A percentile compares a stretch with the other conserved stretches of the same genome.
Conservation (phyloP, 2,329 filamentous ascomycete species). For the Pseudohalonectria lignicola region DNA sequence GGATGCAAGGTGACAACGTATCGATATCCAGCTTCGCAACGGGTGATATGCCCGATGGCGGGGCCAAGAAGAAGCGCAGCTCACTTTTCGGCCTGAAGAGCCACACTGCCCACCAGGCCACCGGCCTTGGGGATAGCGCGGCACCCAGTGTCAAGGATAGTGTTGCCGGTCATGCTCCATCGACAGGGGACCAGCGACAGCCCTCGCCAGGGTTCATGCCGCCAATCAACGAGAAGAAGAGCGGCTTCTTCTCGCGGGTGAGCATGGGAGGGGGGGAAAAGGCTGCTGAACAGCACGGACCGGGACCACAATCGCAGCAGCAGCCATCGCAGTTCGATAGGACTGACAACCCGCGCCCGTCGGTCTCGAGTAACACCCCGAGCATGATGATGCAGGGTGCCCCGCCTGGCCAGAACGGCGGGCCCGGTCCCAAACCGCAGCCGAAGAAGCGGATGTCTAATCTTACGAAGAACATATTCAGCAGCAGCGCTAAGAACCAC, state of each 20-base stretch:
- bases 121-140: constrained; percentile 9
- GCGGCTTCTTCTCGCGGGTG: constrained; percentile 13
- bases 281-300: neutral
- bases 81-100: constrained; percentile 25
- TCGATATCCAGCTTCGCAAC: constrained; percentile 19
- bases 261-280: constrained; percentile 8
- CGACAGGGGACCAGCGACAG: neutral
- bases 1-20: neutral
- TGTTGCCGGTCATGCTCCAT: neutral
- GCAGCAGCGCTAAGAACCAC: neutral
- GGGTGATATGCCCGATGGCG: constrained; percentile 22
- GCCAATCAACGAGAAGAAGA: constrained; percentile 13
- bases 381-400: neutral
- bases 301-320: neutral
- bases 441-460: no score
- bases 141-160: constrained; percentile 12
- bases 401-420: neutral
- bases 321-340: neutral
- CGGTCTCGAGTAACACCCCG: neutral
- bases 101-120: constrained; percentile 4
- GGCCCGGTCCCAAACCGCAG: no score
- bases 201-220: constrained; percentile 6
- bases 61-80: constrained; percentile 21
- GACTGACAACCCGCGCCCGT: neutral
- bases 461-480: neutral